These are phyloP conservation scores for Salix brachista DNA, from an alignment of 345 rosid species.

Conservation along the genomic window DNA sequence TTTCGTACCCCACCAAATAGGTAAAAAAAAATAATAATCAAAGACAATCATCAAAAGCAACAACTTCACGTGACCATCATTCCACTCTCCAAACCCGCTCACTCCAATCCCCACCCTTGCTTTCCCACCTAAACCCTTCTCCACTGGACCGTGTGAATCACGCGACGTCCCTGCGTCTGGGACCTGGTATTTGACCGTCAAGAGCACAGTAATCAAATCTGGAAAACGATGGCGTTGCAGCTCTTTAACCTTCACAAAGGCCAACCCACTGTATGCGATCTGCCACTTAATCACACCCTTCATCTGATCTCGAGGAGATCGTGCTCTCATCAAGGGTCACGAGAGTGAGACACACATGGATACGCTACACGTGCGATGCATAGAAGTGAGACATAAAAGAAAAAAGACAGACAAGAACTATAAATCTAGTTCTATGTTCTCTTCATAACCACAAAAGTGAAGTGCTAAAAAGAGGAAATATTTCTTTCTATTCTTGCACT, in stretches of 20 bases:
- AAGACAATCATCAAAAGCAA: not conserved
- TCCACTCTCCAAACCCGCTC: not conserved
- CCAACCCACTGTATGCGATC: not conserved
- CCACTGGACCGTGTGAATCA: not conserved
- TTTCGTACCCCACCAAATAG: not conserved
- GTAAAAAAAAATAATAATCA: not conserved
- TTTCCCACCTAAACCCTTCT: not conserved
- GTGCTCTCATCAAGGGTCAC: not conserved
- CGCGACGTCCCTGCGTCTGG: not conserved
- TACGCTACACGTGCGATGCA: not conserved
- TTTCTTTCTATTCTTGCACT: not conserved
- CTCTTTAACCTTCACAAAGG: not conserved
- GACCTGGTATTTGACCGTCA: not conserved
- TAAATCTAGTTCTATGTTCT: not conserved
- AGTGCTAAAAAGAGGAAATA: not conserved
- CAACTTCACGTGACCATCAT: too few relatives aligned
- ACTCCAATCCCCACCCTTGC: not conserved
- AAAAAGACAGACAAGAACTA: not conserved
- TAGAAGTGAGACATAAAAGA: too few relatives aligned
- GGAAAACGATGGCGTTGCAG: slow-evolving; percentile 17
- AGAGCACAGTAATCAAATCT: slow-evolving; percentile 3
- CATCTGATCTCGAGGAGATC: not conserved
- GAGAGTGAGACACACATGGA: not conserved
- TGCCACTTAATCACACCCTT: not conserved
- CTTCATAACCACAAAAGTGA: not conserved